Evolutionary conservation across 345 rosid genomes (phyloP).

Genomic region (Streptanthus diversifolius): DNA sequence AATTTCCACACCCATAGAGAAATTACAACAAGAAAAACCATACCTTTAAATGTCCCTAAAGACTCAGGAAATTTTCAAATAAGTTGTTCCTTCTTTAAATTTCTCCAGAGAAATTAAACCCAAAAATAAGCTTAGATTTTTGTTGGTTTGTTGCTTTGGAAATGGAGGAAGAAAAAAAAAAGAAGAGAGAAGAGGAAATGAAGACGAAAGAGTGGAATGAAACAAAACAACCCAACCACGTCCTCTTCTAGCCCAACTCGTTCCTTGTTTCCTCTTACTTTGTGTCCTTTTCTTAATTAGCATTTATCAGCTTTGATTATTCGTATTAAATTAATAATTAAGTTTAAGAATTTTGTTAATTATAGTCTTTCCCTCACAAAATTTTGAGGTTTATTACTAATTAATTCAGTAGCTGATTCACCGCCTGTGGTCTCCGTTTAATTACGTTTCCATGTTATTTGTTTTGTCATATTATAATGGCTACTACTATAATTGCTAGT

Average conservation of each 20-base stretch:
- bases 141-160: neutral
- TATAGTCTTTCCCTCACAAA: slow-evolving; percentile 16
- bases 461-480: neutral
- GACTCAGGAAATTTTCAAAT: neutral
- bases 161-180: neutral
- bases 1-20: neutral
- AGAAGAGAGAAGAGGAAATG: slow-evolving; percentile 3
- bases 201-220: slow-evolving; percentile 36
- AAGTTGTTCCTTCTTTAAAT: neutral
- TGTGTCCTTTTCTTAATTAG: slow-evolving; percentile 30
- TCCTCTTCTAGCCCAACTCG: slow-evolving; percentile 30
- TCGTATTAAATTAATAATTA: slow-evolving; percentile 1
- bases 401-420: slow-evolving; percentile 22
- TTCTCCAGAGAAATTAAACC: slow-evolving; percentile 7
- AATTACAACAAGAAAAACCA: neutral
- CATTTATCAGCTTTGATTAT: slow-evolving; percentile 14
- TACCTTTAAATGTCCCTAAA: slow-evolving; percentile 26
- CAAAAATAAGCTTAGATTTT: neutral
- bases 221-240: slow-evolving; percentile 38
- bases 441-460: neutral
- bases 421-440: slow-evolving; percentile 25
- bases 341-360: slow-evolving; percentile 29
- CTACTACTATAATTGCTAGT: slow-evolving; percentile 9
- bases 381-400: slow-evolving; percentile 19
- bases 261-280: slow-evolving; percentile 8